phyloP scores from a whole-genome alignment of 768 basidiomycete genomes.

The Leccinum obscurum region DNA sequence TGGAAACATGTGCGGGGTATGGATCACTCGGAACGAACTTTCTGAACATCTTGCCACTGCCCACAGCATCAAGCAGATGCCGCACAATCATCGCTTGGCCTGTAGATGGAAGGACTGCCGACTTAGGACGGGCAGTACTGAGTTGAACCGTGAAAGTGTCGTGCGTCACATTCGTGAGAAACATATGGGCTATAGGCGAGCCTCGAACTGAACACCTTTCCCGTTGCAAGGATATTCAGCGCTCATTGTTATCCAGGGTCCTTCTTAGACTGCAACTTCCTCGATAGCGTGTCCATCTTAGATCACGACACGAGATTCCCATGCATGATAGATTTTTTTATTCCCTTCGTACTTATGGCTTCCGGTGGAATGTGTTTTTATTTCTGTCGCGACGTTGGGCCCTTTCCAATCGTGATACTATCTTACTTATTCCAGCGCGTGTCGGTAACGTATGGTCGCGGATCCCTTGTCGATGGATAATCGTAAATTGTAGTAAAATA shows the following conservation, averaged over 20 bases:
- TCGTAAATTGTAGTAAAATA: background rate
- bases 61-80: conserved; percentile 3
- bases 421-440: background rate
- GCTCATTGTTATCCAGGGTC: background rate
- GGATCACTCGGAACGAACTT: background rate
- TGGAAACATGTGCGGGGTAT: background rate
- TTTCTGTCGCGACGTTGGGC: background rate
- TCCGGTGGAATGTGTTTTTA: background rate
- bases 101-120: conserved; percentile 18
- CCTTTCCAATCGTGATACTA: too few species aligned
- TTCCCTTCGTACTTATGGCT: background rate
- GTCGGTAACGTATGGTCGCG: background rate
- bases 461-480: too few species aligned
- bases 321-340: background rate
- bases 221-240: background rate
- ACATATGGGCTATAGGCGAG: conserved; percentile 16
- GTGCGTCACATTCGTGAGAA: conserved; percentile 16
- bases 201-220: background rate
- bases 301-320: too few species aligned
- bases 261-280: too few species aligned
- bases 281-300: background rate
- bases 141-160: conserved; percentile 19
- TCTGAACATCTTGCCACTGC: conserved; percentile 10
- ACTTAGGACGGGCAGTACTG: background rate
- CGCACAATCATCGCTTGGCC: fast-evolving